These are phyloP conservation scores for Erysimum cheiri DNA, from an alignment of 441 rosid genomes.

Conservation along the genomic window DNA sequence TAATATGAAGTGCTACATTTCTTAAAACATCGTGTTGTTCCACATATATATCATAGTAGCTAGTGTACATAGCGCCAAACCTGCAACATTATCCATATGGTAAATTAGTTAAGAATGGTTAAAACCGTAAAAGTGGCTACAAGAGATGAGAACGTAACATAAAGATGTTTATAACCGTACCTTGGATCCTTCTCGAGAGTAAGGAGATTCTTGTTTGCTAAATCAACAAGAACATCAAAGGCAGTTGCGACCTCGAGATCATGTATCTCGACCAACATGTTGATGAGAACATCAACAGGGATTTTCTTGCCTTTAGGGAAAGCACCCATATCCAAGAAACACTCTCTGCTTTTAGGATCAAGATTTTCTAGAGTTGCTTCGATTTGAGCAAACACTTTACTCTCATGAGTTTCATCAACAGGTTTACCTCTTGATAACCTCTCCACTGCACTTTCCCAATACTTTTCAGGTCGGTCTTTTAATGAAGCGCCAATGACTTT, in stretches of 20 bases:
- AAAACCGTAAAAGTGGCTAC: neutral
- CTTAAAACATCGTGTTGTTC: neutral
- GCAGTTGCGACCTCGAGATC: neutral
- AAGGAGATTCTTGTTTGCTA: neutral
- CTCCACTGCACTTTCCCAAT: neutral
- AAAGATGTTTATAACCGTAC: neutral
- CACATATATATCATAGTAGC: slow-evolving; percentile 5
- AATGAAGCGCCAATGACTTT: neutral
- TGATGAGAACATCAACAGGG: slow-evolving; percentile 1
- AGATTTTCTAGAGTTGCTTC: neutral
- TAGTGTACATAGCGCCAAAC: neutral
- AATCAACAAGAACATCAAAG: neutral
- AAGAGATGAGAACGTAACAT: neutral
- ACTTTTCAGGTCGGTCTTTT: neutral
- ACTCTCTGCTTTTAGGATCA: neutral
- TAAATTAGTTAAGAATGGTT: neutral
- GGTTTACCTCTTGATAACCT: slow-evolving; percentile 2
- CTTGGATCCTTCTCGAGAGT: neutral
- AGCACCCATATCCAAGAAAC: neutral
- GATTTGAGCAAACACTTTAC: neutral
- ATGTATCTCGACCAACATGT: neutral
- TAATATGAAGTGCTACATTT: neutral
- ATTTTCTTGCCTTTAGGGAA: neutral
- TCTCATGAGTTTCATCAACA: neutral
- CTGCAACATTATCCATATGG: slow-evolving; percentile 1